Base-by-base conservation (phyloP, 495 filamentous ascomycete species). In the Polyplosphaeria fusca region DNA sequence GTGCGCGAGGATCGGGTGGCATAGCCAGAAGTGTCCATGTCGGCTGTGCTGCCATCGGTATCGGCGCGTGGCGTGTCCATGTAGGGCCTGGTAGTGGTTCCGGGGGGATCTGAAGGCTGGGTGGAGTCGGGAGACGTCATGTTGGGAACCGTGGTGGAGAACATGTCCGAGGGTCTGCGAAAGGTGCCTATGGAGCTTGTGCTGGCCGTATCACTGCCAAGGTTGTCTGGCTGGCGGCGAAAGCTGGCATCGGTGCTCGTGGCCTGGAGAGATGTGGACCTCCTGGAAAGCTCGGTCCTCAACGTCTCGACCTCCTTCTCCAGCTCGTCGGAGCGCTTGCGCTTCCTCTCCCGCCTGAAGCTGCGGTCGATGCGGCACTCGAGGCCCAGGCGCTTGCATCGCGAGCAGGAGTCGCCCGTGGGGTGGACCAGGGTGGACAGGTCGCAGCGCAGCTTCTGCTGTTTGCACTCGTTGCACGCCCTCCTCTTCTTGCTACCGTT, bases 381-480 rank as follows among this genome's bases (percentile, higher is more conserved):
- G 50, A 95, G 86, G 63, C 84, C 87, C 50, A 92, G 78, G 60
- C 88, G 87, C 66, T 82, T 85, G 73, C 90, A 96, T 62, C 90
- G 78, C 22, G 85, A 86, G 70, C 90, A 96, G 58, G 82, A 77
- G 37, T 79, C 46, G 87, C 86, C 73, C 90, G 86, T 38, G 86
- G 73, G 51, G 92, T 89, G 78, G 93, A 86, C 77, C 89, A 96
- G 63, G 86, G 86, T 50, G 90, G 77, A 88, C 88, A 63, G 56
- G 30, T 27, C 41, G 49, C 52, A 55, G 14, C 28, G 32, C 16
- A 55, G 27, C 79, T 96, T 95, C 72, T 95, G 90, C 71, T 96
- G 90, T 37, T 89, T 83, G 70, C 90, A 96, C 67, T 96, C 88
- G 72, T 96, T 95, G 68, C 90, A 96, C 5, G 90, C 90, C 23